These are phyloP conservation scores for Penicillium sp. DNA, from an alignment of 2,329 filamentous ascomycete species.

Conservation along the genomic window DNA sequence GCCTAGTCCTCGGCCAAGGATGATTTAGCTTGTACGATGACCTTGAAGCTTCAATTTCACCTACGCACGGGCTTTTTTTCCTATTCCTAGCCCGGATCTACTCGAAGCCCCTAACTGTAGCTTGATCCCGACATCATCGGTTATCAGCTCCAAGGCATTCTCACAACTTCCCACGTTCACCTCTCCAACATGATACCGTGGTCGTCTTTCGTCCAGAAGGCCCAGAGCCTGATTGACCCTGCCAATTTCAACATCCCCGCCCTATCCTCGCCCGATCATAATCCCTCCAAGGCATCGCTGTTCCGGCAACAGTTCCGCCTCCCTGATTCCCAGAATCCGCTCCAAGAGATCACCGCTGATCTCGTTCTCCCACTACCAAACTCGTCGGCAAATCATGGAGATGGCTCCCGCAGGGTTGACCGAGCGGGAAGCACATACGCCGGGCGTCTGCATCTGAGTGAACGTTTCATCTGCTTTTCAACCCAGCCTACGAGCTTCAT, in stretches of 20 bases:
- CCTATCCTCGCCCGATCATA: conserved; percentile 69
- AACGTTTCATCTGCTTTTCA: conserved; percentile 94
- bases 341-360: conserved; percentile 96
- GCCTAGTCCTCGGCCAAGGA: conserved; percentile 18
- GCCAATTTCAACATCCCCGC: conserved; percentile 73
- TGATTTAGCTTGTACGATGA: conserved; percentile 32
- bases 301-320: conserved; percentile 97
- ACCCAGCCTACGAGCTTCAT: conserved; percentile 87
- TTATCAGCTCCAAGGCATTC: conserved; percentile 5
- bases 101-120: conserved; percentile 25
- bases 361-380: conserved; percentile 78
- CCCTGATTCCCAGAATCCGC: conserved; percentile 83
- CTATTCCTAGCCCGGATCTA: conserved; percentile 19
- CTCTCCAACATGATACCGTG: conserved; percentile 57
- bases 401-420: conserved; percentile 56
- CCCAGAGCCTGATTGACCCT: conserved; percentile 90
- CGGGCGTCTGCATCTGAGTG: conserved; percentile 89
- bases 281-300: conserved; percentile 85
- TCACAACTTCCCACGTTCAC: neutral
- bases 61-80: conserved; percentile 23
- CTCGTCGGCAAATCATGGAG: conserved; percentile 57
- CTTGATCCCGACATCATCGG: conserved; percentile 23
- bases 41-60: conserved; percentile 15
- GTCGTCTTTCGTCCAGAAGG: conserved; percentile 87
- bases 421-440: conserved; percentile 78